These are phyloP conservation scores for Stagonosporopsis cucurbitacearum DNA, from an alignment of 2,329 filamentous ascomycete species.

Conservation along the genomic window DNA sequence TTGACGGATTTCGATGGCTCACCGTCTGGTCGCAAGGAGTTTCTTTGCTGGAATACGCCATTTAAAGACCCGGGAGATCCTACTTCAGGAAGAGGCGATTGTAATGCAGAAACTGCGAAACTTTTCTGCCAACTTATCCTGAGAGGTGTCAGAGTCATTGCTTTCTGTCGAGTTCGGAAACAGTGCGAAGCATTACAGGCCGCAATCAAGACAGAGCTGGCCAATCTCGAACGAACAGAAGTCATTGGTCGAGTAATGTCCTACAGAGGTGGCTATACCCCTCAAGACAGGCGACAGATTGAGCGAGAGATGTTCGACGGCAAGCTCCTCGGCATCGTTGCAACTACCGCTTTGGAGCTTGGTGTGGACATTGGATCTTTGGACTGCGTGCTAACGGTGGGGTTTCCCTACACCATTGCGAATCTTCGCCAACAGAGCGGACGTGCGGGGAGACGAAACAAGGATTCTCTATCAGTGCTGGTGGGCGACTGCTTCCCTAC, in stretches of 20 bases:
- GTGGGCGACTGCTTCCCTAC: constrained; percentile 89
- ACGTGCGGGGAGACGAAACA: constrained; percentile 87
- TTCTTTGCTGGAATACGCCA: constrained; percentile 97
- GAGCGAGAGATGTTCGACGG: constrained; percentile 98
- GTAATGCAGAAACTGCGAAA: constrained; percentile 83
- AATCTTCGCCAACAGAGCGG: constrained; percentile 95
- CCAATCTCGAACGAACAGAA: constrained; percentile 73
- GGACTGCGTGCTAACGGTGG: constrained; percentile 91
- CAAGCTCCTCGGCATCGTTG: constrained; percentile 88
- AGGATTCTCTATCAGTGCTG: constrained; percentile 88
- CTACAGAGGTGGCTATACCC: constrained; percentile 93
- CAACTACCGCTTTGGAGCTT: constrained; percentile 89
- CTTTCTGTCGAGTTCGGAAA: constrained; percentile 87
- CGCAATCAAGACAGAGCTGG: constrained; percentile 79
- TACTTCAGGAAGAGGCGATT: constrained; percentile 82
- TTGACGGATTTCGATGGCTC: constrained; percentile 92
- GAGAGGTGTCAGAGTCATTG: constrained; percentile 87
- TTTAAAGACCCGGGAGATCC: constrained; percentile 89
- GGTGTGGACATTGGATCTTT: constrained; percentile 94
- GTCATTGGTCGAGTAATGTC: constrained; percentile 86
- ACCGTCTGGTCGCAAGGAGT: constrained; percentile 90
- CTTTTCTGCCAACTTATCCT: constrained; percentile 90
- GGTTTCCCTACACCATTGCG: constrained; percentile 94
- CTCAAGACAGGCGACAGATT: constrained; percentile 85
- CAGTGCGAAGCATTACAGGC: constrained; percentile 85